A percentile compares a stretch with the other conserved stretches of the same genome.
phyloP scores from a whole-genome alignment of 495 filamentous ascomycete genomes.

The Neurospora sp. region DNA sequence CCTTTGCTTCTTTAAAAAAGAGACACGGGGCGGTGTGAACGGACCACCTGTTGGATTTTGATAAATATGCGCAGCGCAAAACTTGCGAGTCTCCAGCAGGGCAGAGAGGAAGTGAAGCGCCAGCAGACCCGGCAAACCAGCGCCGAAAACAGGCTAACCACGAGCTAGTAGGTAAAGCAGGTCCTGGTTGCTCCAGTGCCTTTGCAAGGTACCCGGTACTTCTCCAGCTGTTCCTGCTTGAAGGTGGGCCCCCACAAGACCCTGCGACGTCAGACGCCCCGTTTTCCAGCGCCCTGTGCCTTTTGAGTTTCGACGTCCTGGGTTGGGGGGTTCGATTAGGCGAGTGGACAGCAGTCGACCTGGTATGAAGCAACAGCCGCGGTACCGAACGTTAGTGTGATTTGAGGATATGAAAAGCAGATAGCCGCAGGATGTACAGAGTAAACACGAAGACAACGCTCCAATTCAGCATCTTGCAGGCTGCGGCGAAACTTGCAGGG shows the following conservation, averaged over 20 bases:
- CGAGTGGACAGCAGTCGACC: neutral
- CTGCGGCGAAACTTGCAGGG: neutral
- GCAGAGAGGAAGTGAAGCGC: neutral
- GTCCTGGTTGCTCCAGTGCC: neutral
- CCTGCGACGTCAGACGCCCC: neutral
- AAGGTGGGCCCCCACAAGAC: neutral
- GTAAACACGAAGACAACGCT: neutral
- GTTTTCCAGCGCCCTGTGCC: neutral
- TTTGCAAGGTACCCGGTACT: neutral
- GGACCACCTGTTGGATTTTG: neutral
- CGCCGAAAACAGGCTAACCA: neutral
- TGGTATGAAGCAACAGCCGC: neutral
- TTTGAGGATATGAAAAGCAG: neutral
- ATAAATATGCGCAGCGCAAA: neutral
- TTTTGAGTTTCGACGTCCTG: neutral
- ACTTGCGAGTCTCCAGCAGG: neutral
- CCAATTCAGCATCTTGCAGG: neutral
- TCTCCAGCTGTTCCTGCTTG: neutral
- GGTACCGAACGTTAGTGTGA: neutral
- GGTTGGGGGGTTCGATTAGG: neutral
- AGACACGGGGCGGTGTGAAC: constrained; percentile 6
- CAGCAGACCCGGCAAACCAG: neutral
- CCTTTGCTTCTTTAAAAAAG: constrained; percentile 7
- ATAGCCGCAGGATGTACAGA: neutral
- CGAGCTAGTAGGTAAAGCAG: neutral